A percentile compares a stretch with the other conserved stretches of the same genome.
Conservation (phyloP, 73 alveolate species). For the Blepharisma stoltei region DNA sequence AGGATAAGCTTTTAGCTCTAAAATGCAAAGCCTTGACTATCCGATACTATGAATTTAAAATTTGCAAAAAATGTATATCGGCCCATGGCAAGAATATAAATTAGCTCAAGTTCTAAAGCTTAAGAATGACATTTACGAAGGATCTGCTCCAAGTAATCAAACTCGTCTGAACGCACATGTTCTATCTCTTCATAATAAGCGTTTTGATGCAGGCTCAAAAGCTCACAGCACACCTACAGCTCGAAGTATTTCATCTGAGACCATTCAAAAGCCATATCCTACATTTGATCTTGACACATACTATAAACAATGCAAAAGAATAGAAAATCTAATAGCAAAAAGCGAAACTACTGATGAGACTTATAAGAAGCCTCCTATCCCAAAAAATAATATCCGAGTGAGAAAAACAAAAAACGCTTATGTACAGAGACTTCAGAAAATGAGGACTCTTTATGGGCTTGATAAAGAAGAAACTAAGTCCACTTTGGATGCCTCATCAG, state of each 20-base stretch:
- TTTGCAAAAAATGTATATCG: constrained; percentile 57
- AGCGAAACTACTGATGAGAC: neutral
- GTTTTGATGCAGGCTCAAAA: neutral
- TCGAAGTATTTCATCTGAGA: constrained; percentile 27
- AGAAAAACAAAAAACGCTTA: neutral
- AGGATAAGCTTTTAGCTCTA: too few species aligned
- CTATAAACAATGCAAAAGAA: constrained; percentile 20
- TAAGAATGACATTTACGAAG: constrained; percentile 20
- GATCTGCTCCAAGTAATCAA: neutral
- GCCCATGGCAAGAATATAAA: constrained; percentile 74
- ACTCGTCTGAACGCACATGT: neutral
- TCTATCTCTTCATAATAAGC: neutral
- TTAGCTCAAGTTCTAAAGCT: constrained; percentile 52
- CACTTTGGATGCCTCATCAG: neutral
- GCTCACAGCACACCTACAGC: constrained; percentile 8
- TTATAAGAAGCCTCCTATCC: constrained; percentile 14
- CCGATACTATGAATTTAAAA: neutral
- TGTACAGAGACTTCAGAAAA: constrained; percentile 6
- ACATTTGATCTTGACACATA: neutral
- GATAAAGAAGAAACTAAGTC: neutral
- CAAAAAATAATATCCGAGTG: neutral
- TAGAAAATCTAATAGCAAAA: neutral
- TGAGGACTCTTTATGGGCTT: constrained; percentile 18
- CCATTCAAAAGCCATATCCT: constrained; percentile 11
- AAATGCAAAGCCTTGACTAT: too few species aligned